phyloP scores from a whole-genome alignment of 495 filamentous ascomycete species.

The Collariella sp. region DNA sequence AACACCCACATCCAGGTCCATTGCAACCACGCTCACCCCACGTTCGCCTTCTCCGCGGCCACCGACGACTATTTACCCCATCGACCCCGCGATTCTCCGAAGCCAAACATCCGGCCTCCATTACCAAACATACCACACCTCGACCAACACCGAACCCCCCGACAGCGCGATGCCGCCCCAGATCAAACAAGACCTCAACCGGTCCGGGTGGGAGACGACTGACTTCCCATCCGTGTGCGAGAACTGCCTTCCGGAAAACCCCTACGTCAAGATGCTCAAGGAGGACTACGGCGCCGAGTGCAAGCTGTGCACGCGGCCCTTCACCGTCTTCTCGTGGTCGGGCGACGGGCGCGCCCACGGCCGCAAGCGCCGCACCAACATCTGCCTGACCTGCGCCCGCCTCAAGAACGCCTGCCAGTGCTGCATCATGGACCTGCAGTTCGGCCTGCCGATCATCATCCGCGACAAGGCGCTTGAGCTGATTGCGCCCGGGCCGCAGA shows the following conservation, averaged over 20 bases:
- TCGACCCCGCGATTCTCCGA: too few relatives aligned
- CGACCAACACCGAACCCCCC: too few relatives aligned
- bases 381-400: constrained; percentile 91
- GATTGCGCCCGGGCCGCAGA: constrained; percentile 84
- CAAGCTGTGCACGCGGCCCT: constrained; percentile 87
- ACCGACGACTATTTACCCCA: neutral
- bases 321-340: constrained; percentile 92
- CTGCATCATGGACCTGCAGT: constrained; percentile 95
- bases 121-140: neutral
- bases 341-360: constrained; percentile 69
- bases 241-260: constrained; percentile 86
- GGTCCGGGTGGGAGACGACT: constrained; percentile 91
- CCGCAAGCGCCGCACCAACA: constrained; percentile 77
- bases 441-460: constrained; percentile 86
- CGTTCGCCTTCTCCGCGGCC: neutral
- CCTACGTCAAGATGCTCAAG: constrained; percentile 97
- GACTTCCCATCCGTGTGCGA: constrained; percentile 64
- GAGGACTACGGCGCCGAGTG: constrained; percentile 80
- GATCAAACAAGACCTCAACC: constrained; percentile 93
- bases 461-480: constrained; percentile 97
- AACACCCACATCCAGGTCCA: too few relatives aligned
- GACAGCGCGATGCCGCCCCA: constrained; percentile 43
- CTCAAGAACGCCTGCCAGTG: constrained; percentile 97
- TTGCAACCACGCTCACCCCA: constrained; percentile 4
- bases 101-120: neutral